Evolutionary conservation across 768 basidiomycete genomes (phyloP).

Genomic region (Pleurotus salmoneostramineus): DNA sequence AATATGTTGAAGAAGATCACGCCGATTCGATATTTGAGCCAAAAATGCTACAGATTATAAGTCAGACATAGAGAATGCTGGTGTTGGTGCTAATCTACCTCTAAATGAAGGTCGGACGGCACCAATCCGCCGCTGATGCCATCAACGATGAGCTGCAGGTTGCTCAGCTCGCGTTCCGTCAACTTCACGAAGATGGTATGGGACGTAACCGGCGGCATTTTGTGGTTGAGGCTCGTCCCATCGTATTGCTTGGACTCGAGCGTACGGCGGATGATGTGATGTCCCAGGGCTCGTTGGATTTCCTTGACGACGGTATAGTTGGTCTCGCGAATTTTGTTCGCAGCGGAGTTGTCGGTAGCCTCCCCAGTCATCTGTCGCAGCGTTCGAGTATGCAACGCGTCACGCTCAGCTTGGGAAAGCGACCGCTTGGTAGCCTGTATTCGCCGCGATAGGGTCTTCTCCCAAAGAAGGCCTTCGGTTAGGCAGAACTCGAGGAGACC

Average conservation of each 20-base stretch:
- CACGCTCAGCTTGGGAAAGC: background rate
- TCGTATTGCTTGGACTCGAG: background rate
- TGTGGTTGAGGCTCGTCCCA: background rate
- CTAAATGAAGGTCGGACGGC: background rate
- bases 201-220: background rate
- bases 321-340: background rate
- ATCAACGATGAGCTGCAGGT: background rate
- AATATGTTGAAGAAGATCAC: background rate
- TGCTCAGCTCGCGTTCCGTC: background rate
- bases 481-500: background rate
- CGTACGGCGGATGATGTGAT: slow-evolving; percentile 3
- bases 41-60: background rate
- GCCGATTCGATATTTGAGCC: background rate
- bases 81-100: no score
- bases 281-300: background rate
- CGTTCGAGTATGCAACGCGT: background rate
- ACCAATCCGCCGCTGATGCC: background rate
- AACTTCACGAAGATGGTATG: background rate
- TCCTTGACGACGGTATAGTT: background rate
- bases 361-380: background rate
- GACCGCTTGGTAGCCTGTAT: background rate
- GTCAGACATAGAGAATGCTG: background rate
- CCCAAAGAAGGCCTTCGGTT: background rate
- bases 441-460: background rate
- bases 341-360: background rate